These are phyloP conservation scores for Boletus fagicola DNA, from an alignment of 768 basidiomycete species.

Conservation along the genomic window DNA sequence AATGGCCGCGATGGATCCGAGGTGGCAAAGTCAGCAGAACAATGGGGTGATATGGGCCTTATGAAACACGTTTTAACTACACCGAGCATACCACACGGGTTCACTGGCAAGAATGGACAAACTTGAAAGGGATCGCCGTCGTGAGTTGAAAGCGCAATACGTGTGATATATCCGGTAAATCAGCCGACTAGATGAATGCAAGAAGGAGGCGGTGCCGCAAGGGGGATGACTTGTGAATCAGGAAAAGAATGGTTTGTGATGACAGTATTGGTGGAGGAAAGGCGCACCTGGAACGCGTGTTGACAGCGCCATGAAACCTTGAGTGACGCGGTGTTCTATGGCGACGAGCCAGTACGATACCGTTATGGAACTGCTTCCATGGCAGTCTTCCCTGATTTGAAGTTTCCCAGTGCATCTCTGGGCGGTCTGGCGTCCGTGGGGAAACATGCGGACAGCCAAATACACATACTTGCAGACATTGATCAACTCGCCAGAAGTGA, in stretches of 20 bases:
- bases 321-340: constrained; percentile 30
- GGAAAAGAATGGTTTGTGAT: constrained; percentile 25
- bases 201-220: constrained; percentile 28
- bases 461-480: neutral
- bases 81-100: constrained; percentile 14
- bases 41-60: constrained; percentile 26
- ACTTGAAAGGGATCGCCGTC: constrained; percentile 23
- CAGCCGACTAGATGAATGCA: constrained; percentile 20
- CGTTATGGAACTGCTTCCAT: constrained; percentile 32
- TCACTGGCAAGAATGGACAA: constrained; percentile 31
- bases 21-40: constrained; percentile 19
- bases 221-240: constrained; percentile 20
- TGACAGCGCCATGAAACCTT: constrained; percentile 36
- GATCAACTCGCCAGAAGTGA: constrained; percentile 6
- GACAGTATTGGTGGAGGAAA: constrained; percentile 16
- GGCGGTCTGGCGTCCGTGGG: constrained; percentile 22
- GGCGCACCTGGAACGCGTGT: constrained; percentile 34
- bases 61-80: constrained; percentile 35
- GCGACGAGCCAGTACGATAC: constrained; percentile 28
- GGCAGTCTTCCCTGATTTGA: constrained; percentile 25
- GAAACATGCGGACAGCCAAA: constrained; percentile 4
- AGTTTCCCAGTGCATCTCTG: constrained; percentile 17
- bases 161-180: constrained; percentile 35
- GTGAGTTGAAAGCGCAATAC: constrained; percentile 15
- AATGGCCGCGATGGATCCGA: constrained; percentile 30